Conservation (phyloP, 2,329 filamentous ascomycete genomes). For the Pseudogymnoascus sp. region DNA sequence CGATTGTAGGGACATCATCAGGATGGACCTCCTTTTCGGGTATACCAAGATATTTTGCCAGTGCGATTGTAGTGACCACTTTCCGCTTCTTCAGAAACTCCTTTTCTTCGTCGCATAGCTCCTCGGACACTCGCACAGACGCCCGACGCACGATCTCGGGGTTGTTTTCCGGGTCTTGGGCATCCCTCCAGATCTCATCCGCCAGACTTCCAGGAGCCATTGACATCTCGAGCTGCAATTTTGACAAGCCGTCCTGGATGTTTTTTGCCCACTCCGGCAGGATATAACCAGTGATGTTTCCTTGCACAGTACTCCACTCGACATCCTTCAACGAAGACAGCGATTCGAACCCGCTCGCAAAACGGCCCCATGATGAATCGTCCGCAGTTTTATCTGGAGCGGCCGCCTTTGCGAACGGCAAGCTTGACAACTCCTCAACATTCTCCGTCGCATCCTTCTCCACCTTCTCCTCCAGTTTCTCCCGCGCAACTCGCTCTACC, state of each 20-base stretch:
- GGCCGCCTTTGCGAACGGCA: constrained; percentile 18
- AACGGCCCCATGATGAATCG: constrained; percentile 25
- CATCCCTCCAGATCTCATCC: constrained; percentile 88
- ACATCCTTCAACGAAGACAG: constrained; percentile 46
- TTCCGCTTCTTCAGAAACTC: constrained; percentile 63
- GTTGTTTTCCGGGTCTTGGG: constrained; percentile 72
- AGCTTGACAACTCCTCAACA: constrained; percentile 16
- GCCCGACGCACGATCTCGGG: constrained; percentile 83
- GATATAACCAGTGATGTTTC: constrained; percentile 59
- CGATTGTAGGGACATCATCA: constrained; percentile 87
- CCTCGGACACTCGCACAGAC: constrained; percentile 68
- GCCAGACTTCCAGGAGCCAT: constrained; percentile 82
- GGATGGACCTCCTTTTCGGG: constrained; percentile 76
- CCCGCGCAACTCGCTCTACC: constrained; percentile 8
- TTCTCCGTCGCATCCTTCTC: constrained; percentile 20
- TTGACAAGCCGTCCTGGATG: constrained; percentile 68
- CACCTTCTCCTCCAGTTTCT: constrained; percentile 18
- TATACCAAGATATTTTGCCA: constrained; percentile 75
- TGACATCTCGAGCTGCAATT: constrained; percentile 80
- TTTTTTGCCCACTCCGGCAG: constrained; percentile 74
- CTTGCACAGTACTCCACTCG: constrained; percentile 46
- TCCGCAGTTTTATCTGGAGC: constrained; percentile 12
- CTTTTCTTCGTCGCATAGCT: constrained; percentile 77
- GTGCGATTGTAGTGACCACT: constrained; percentile 57
- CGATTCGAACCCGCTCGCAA: constrained; percentile 11